Evolutionary conservation across 2,329 filamentous ascomycete species (phyloP).

Genomic region (Aspergillus sp.): DNA sequence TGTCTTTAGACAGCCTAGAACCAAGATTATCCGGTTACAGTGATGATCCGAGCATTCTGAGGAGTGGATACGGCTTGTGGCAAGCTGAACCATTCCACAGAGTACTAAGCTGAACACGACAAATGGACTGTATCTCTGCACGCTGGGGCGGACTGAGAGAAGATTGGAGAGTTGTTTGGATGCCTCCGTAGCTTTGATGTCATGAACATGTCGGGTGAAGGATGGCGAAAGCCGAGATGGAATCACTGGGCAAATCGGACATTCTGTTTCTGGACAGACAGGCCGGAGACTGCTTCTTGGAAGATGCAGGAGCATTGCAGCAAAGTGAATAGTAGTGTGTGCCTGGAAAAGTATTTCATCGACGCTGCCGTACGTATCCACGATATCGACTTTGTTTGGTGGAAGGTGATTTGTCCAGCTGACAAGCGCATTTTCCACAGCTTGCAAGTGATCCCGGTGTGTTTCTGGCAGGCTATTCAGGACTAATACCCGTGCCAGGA

Average conservation of each 20-base stretch:
- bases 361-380: constrained; percentile 68
- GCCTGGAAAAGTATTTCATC: constrained; percentile 62
- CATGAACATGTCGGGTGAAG: constrained; percentile 36
- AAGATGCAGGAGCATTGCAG: constrained; percentile 71
- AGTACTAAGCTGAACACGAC: constrained; percentile 31
- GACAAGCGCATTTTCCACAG: constrained; percentile 57
- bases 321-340: constrained; percentile 42
- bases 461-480: constrained; percentile 40
- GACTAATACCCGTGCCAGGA: constrained; percentile 70
- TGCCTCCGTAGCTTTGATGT: constrained; percentile 39
- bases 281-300: constrained; percentile 68
- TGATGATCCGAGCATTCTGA: constrained; percentile 43
- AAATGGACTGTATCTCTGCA: constrained; percentile 36
- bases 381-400: constrained; percentile 65
- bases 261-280: constrained; percentile 22
- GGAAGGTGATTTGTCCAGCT: constrained; percentile 82
- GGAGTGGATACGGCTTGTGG: constrained; percentile 35
- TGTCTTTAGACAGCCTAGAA: constrained; percentile 38
- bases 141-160: constrained; percentile 35
- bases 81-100: constrained; percentile 39
- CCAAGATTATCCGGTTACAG: constrained; percentile 38
- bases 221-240: constrained; percentile 36
- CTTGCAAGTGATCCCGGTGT: constrained; percentile 58
- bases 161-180: constrained; percentile 35
- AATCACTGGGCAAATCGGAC: constrained; percentile 18